Percentiles rank a stretch among this genome's conserved stretches.
These are phyloP conservation scores for Boletellus sp. DNA, from an alignment of 768 basidiomycete species.

Conservation along the genomic window DNA sequence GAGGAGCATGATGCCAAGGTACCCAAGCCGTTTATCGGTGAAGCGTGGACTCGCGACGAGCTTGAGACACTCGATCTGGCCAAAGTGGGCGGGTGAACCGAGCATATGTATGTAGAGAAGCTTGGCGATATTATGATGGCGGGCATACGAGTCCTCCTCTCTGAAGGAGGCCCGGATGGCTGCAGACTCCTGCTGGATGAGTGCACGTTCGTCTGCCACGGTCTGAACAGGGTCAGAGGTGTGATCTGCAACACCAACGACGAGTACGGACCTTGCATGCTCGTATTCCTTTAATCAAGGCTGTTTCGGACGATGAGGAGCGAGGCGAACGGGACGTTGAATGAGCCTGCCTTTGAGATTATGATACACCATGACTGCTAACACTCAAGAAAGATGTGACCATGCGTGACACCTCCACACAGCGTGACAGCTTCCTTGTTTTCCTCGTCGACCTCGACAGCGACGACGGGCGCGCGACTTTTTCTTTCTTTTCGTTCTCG, in stretches of 20 bases:
- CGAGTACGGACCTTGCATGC: conserved; percentile 77
- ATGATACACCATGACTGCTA: conserved; percentile 64
- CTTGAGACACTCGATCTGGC: conserved; percentile 96
- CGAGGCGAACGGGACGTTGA: not conserved
- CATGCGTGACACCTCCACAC: conserved; percentile 13
- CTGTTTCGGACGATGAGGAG: conserved; percentile 40
- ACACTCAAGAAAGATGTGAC: conserved; percentile 18
- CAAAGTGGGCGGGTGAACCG: conserved; percentile 97
- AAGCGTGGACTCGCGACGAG: conserved; percentile 94
- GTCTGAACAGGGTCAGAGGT: conserved; percentile 53
- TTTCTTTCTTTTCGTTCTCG: not conserved
- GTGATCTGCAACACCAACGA: conserved; percentile 14
- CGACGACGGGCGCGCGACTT: conserved; percentile 17
- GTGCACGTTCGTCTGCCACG: conserved; percentile 93
- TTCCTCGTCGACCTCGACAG: conserved; percentile 20
- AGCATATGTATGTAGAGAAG: conserved; percentile 99
- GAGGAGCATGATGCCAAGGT: conserved; percentile 95
- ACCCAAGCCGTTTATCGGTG: conserved; percentile 93
- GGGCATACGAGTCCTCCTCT: conserved; percentile 92
- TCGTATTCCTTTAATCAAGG: conserved; percentile 96
- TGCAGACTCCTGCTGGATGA: conserved; percentile 96
- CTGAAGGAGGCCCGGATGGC: conserved; percentile 96
- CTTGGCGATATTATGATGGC: conserved; percentile 97
- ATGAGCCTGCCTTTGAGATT: conserved; percentile 72
- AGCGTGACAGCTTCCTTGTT: conserved; percentile 18